Evolutionary conservation across 140 eudicot genomes (phyloP).

Genomic region (Ambrosia hybrid): DNA sequence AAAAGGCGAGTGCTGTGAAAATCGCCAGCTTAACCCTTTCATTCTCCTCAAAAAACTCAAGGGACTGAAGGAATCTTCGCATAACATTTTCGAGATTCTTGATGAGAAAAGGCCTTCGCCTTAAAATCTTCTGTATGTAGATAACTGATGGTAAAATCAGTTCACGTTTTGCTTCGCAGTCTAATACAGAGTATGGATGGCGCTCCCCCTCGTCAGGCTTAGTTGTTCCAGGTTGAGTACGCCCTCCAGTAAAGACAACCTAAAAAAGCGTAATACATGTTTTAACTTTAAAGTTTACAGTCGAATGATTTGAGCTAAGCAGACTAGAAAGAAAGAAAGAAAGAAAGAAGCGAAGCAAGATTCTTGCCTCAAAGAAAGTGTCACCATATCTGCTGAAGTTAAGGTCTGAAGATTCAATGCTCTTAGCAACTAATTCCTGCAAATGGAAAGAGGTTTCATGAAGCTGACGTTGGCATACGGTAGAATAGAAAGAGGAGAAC

Average conservation of each 20-base stretch:
- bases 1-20: slow-evolving; percentile 95
- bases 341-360: not conserved
- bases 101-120: slow-evolving; percentile 90
- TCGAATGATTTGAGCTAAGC: slow-evolving; percentile 17
- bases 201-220: slow-evolving; percentile 98
- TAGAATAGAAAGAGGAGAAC: too few species aligned
- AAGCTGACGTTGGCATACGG: not conserved
- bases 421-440: slow-evolving; percentile 96
- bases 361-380: slow-evolving; percentile 87
- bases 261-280: slow-evolving; percentile 15
- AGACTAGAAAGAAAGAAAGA: not conserved
- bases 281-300: not conserved
- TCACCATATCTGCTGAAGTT: slow-evolving; percentile 98
- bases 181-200: slow-evolving; percentile 75
- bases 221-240: slow-evolving; percentile 96
- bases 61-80: slow-evolving; percentile 89
- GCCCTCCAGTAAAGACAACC: slow-evolving; percentile 96
- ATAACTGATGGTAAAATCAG: slow-evolving; percentile 82
- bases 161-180: slow-evolving; percentile 84
- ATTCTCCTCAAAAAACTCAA: slow-evolving; percentile 92
- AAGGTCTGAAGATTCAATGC: slow-evolving; percentile 89
- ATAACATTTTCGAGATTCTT: slow-evolving; percentile 97
- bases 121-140: slow-evolving; percentile 87
- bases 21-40: slow-evolving; percentile 88
- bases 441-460: not conserved